Evolutionary conservation across 371 early-diverging fungal genomes (phyloP).

Genomic region (Coemansia sp.): DNA sequence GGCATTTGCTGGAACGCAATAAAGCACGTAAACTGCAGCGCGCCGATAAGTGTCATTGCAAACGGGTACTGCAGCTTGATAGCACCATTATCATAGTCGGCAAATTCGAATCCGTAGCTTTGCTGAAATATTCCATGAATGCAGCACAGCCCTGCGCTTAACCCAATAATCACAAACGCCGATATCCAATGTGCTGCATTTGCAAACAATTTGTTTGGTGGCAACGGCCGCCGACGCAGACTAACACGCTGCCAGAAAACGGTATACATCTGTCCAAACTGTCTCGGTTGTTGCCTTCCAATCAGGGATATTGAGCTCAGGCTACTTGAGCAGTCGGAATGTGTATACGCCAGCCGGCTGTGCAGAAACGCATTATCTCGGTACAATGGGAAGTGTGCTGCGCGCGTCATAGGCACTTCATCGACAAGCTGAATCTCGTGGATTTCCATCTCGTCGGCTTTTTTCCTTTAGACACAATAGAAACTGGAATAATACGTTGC

Average conservation of each 20-base stretch:
- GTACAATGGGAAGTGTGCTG: background rate
- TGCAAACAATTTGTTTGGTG: no score
- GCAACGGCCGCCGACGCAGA: no score
- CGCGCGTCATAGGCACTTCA: background rate
- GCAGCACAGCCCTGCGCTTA: slow-evolving; percentile 1
- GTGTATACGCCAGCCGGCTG: background rate
- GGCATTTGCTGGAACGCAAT: background rate
- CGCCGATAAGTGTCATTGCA: background rate
- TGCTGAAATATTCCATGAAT: slow-evolving; percentile 4
- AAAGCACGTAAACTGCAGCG: background rate
- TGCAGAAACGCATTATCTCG: background rate
- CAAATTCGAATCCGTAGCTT: background rate
- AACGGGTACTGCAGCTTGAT: background rate
- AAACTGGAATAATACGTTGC: no score
- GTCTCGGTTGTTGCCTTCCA: background rate
- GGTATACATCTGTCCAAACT: background rate
- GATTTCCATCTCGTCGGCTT: background rate
- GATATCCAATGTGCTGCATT: background rate
- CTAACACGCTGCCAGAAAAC: background rate
- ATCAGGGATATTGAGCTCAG: slow-evolving; percentile 1
- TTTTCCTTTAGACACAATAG: no score
- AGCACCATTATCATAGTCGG: background rate
- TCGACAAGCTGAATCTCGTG: background rate
- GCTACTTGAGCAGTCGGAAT: slow-evolving; percentile 7
- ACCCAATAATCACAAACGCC: background rate